These are phyloP conservation scores for Botrytis paeoniae DNA, from an alignment of 2,329 filamentous ascomycete genomes.

Conservation along the genomic window DNA sequence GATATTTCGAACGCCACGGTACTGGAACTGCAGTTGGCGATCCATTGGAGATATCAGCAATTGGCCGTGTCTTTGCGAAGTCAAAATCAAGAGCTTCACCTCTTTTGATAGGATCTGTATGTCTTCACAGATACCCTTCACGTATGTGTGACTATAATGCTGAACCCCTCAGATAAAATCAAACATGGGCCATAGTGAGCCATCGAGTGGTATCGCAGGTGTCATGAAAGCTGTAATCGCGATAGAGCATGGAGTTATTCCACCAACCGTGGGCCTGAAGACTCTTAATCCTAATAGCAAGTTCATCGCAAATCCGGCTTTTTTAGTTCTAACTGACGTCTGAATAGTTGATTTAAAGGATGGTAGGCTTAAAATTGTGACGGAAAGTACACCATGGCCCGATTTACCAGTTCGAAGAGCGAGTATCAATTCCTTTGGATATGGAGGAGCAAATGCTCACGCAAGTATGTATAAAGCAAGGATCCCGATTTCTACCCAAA, in stretches of 20 bases:
- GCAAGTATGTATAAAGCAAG: slow-evolving; percentile 32
- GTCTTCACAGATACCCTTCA: too few relatives aligned
- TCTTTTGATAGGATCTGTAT: slow-evolving; percentile 5
- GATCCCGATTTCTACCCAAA: too few relatives aligned
- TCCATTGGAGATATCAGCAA: slow-evolving; percentile 5
- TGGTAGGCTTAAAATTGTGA: slow-evolving; percentile 3
- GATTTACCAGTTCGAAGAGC: background rate
- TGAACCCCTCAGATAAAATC: background rate
- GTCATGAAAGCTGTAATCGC: slow-evolving; percentile 18
- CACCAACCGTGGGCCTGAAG: background rate
- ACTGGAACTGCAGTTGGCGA: slow-evolving; percentile 13
- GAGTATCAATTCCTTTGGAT: slow-evolving; percentile 35
- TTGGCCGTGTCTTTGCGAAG: background rate
- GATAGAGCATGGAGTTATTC: background rate
- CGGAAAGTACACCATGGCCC: background rate
- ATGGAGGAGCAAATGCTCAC: slow-evolving; percentile 40
- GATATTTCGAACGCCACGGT: slow-evolving; percentile 8
- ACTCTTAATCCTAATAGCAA: slow-evolving; percentile 1
- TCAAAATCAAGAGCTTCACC: background rate
- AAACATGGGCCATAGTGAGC: slow-evolving; percentile 18
- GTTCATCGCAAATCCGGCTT: too few relatives aligned
- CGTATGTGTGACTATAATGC: too few relatives aligned
- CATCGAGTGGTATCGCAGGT: slow-evolving; percentile 8
- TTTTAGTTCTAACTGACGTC: too few relatives aligned
- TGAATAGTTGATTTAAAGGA: background rate